phyloP scores from a whole-genome alignment of 257 asterid species.

The Phtheirospermum japonicum region DNA sequence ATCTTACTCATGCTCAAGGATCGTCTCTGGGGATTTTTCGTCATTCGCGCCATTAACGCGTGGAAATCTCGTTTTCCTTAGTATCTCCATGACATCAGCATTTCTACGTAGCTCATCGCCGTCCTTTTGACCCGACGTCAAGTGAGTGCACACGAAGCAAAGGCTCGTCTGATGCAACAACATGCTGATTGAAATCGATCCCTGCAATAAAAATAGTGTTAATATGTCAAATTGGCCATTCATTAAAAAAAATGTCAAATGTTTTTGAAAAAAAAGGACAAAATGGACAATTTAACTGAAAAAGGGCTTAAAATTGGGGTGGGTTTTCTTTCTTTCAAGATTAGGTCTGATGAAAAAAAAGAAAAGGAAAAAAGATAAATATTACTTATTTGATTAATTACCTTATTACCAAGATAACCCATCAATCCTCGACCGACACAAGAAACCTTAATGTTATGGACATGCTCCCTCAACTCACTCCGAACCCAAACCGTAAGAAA shows the following conservation, averaged over 20 bases:
- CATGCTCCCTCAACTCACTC: conserved; percentile 71
- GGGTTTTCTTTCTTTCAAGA: too few relatives aligned
- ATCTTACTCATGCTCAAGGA: conserved; percentile 80
- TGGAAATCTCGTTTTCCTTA: conserved; percentile 85
- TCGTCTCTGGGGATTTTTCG: conserved; percentile 78
- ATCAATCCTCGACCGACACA: conserved; percentile 90
- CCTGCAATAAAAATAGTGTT: too few relatives aligned
- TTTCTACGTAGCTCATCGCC: conserved; percentile 89
- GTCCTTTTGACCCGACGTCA: conserved; percentile 89
- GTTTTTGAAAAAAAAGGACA: too few relatives aligned
- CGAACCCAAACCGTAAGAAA: conserved; percentile 87
- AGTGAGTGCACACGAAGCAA: conserved; percentile 86
- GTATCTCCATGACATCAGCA: conserved; percentile 82
- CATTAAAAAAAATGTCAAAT: neutral
- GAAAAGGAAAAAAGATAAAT: too few relatives aligned
- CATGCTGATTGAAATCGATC: conserved; percentile 89
- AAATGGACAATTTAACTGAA: too few relatives aligned
- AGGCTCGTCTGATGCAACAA: conserved; percentile 86
- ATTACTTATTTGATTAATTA: conserved; percentile 27
- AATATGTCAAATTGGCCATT: neutral
- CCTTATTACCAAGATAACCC: conserved; percentile 99
- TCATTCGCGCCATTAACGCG: conserved; percentile 50
- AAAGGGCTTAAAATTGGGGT: too few relatives aligned
- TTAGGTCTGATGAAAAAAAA: too few relatives aligned
- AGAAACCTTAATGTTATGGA: conserved; percentile 72